Evolutionary conservation across 768 basidiomycete genomes (phyloP).

Genomic region (Phylloporus rhodoxanthus): DNA sequence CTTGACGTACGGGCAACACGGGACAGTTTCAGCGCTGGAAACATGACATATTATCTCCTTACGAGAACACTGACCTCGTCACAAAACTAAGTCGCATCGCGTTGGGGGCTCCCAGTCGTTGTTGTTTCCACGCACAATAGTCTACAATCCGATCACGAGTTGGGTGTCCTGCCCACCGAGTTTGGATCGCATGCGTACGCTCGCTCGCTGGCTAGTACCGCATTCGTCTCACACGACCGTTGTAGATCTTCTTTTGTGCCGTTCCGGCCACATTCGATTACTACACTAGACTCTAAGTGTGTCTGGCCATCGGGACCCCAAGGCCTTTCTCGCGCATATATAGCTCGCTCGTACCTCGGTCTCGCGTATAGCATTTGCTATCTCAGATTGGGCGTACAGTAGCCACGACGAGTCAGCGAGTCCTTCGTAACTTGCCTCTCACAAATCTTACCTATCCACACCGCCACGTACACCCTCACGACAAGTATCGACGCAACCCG

Average conservation of each 20-base stretch:
- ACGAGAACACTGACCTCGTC: constrained; percentile 11
- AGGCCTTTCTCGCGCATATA: constrained; percentile 7
- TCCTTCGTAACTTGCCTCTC: background rate
- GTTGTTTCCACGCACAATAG: background rate
- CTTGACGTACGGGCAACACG: no score
- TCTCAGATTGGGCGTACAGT: constrained; percentile 2
- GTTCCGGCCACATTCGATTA: constrained; percentile 19
- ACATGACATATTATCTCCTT: constrained; percentile 27
- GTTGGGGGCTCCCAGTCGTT: background rate
- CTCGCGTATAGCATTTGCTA: constrained; percentile 13
- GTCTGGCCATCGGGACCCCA: background rate
- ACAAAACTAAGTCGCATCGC: constrained; percentile 17
- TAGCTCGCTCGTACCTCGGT: constrained; percentile 21
- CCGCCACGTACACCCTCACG: constrained; percentile 14
- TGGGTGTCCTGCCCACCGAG: constrained; percentile 20
- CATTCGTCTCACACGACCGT: background rate
- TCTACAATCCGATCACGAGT: constrained; percentile 5
- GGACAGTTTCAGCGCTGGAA: constrained; percentile 29
- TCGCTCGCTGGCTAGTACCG: background rate
- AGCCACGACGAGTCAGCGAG: constrained; percentile 14
- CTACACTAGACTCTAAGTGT: constrained; percentile 32
- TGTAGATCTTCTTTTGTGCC: constrained; percentile 18
- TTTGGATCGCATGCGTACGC: constrained; percentile 20
- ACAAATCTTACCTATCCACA: constrained; percentile 13
- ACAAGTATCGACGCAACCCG: constrained; percentile 12